A percentile compares a stretch with the other conserved stretches of the same genome.
Evolutionary conservation across 1,284 basidiomycete genomes (phyloP).

Genomic region (Fomitiporia mediterranea): DNA sequence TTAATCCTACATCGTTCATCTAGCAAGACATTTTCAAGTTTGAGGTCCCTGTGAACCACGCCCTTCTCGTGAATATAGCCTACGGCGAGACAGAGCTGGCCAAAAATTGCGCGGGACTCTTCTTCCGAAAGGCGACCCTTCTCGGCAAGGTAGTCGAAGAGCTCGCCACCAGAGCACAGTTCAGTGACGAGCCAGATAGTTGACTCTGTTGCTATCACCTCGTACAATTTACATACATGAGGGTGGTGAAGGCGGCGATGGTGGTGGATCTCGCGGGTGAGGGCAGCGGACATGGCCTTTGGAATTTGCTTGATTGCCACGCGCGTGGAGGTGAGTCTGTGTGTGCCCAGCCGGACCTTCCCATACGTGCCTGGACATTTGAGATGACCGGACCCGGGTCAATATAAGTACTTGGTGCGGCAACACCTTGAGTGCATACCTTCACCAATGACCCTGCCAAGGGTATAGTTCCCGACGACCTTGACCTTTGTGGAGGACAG

Average conservation of each 20-base stretch:
- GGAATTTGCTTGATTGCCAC: conserved; percentile 99
- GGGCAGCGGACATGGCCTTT: conserved; percentile 81
- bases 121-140: conserved; percentile 84
- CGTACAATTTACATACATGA: conserved; percentile 92
- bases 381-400: conserved; percentile 13
- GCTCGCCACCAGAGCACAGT: conserved; percentile 92
- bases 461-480: conserved; percentile 92
- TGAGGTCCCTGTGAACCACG: conserved; percentile 93
- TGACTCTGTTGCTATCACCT: conserved; percentile 94
- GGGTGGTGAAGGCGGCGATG: conserved; percentile 96
- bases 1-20: conserved; percentile 87
- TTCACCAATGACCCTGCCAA: conserved; percentile 95
- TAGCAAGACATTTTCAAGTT: conserved; percentile 91
- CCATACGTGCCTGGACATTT: conserved; percentile 74
- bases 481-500: conserved; percentile 84
- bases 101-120: conserved; percentile 82
- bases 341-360: conserved; percentile 89
- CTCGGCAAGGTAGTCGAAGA: conserved; percentile 97
- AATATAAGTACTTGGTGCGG: not conserved
- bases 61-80: conserved; percentile 87
- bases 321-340: conserved; percentile 82
- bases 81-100: conserved; percentile 94
- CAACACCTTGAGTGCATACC: conserved; percentile 45
- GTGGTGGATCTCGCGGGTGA: conserved; percentile 97
- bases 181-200: conserved; percentile 98